A percentile compares a stretch with the other conserved stretches of the same genome.
These are phyloP conservation scores for Penicillium subrubescens DNA, from an alignment of 495 filamentous ascomycete genomes.

Conservation along the genomic window DNA sequence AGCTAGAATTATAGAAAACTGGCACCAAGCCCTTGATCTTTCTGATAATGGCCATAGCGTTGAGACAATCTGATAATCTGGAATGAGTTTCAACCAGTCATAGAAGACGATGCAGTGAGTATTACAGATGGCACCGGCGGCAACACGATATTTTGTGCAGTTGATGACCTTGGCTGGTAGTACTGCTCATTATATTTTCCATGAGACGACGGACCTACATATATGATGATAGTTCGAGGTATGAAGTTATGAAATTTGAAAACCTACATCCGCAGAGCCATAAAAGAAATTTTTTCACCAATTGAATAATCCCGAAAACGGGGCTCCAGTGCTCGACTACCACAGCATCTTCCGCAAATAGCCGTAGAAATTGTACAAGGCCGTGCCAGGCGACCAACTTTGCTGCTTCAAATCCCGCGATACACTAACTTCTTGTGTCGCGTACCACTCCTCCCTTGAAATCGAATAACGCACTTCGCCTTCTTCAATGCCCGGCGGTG, in stretches of 20 bases:
- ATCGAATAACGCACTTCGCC: constrained; percentile 22
- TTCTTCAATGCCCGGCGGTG: constrained; percentile 22
- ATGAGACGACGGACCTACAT: neutral
- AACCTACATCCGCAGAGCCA: neutral
- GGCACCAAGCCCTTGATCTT: neutral
- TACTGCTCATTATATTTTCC: neutral
- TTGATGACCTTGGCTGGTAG: neutral
- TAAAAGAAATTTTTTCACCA: no score
- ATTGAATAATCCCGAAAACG: no score
- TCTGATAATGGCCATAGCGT: neutral
- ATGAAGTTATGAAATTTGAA: neutral
- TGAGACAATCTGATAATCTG: neutral
- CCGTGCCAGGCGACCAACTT: neutral
- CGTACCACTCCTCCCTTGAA: constrained; percentile 14
- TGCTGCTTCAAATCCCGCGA: neutral
- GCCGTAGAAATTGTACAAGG: neutral
- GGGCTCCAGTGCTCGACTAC: neutral
- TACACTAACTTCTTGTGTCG: neutral
- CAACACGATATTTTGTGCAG: neutral
- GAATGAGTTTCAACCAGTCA: neutral
- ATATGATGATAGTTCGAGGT: neutral
- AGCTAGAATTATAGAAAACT: neutral
- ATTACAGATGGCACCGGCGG: neutral
- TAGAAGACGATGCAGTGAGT: neutral
- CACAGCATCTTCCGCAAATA: neutral